A percentile compares a stretch with the other conserved stretches of the same genome.
Evolutionary conservation across 257 asterid species (phyloP).

Genomic region (Fraxinus quadrangulata): DNA sequence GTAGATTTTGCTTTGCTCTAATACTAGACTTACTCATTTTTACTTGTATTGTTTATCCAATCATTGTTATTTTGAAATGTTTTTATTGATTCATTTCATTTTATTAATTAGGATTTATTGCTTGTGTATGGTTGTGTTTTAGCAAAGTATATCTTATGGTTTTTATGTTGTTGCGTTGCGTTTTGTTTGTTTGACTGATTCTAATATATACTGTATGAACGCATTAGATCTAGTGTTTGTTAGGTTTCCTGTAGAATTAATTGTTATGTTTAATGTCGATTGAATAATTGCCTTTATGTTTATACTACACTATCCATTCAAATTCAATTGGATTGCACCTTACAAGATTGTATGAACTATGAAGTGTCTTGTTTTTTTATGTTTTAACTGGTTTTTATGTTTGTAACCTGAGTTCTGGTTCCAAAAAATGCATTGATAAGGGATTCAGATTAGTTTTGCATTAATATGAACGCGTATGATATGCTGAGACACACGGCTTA

Average conservation of each 20-base stretch:
- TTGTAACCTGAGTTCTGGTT: background rate
- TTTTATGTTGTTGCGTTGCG: background rate
- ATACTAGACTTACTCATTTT: conserved; percentile 6
- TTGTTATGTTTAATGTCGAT: background rate
- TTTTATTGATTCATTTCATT: background rate
- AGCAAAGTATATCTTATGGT: background rate
- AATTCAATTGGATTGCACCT: background rate
- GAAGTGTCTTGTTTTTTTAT: background rate
- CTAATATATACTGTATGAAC: background rate
- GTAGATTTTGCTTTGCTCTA: conserved; percentile 19
- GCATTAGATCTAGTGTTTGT: background rate
- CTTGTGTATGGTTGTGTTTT: background rate
- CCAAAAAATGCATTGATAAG: background rate
- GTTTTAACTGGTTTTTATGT: background rate
- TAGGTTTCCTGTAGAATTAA: background rate
- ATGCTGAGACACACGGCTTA: background rate
- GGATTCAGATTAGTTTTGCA: background rate
- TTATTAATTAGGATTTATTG: background rate
- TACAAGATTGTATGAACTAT: background rate
- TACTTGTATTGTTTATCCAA: background rate
- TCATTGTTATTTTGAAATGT: background rate
- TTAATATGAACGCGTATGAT: background rate
- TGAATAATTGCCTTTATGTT: background rate
- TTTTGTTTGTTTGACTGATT: conserved; percentile 1
- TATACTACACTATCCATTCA: background rate